These are phyloP conservation scores for Acacia melanoxylon DNA, from an alignment of 306 rosid genomes.

Conservation along the genomic window DNA sequence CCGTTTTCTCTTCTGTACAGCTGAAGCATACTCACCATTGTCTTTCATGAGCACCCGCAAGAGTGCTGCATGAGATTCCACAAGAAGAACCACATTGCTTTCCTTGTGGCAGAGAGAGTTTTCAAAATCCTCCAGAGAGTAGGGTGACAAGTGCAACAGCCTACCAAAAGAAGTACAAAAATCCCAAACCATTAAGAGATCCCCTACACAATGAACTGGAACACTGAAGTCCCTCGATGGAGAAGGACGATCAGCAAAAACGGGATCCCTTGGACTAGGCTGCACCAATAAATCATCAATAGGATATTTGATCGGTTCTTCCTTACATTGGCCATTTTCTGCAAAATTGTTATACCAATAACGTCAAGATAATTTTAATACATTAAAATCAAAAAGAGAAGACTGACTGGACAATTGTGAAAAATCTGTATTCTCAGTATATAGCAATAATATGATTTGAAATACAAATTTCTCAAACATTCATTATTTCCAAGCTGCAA, in stretches of 20 bases:
- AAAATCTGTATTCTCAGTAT: not conserved
- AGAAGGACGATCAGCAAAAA: constrained; percentile 68
- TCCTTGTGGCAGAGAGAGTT: constrained; percentile 80
- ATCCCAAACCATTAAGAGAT: constrained; percentile 95
- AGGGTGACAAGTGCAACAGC: constrained; percentile 71
- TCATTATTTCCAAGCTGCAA: constrained; percentile 5
- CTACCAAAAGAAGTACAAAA: constrained; percentile 73
- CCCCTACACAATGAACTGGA: constrained; percentile 73
- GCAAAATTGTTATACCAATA: constrained; percentile 30
- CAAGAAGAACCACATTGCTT: constrained; percentile 70
- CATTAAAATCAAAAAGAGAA: constrained; percentile 16
- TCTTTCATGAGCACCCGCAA: constrained; percentile 77
- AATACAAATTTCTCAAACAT: not conserved
- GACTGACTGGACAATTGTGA: not conserved
- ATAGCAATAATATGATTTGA: not conserved
- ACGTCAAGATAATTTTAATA: constrained; percentile 21
- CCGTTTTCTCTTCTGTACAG: constrained; percentile 55
- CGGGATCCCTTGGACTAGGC: constrained; percentile 78
- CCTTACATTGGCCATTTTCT: constrained; percentile 50
- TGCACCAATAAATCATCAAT: constrained; percentile 88
- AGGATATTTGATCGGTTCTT: constrained; percentile 76
- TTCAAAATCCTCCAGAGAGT: constrained; percentile 88
- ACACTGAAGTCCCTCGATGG: constrained; percentile 71
- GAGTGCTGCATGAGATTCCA: constrained; percentile 86
- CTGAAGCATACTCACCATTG: constrained; percentile 46